Evolutionary conservation across 371 early-diverging fungal genomes (phyloP), one percentile per base, ranked within the genome.

Genomic region (Zopfochytrium polystomum): DNA sequence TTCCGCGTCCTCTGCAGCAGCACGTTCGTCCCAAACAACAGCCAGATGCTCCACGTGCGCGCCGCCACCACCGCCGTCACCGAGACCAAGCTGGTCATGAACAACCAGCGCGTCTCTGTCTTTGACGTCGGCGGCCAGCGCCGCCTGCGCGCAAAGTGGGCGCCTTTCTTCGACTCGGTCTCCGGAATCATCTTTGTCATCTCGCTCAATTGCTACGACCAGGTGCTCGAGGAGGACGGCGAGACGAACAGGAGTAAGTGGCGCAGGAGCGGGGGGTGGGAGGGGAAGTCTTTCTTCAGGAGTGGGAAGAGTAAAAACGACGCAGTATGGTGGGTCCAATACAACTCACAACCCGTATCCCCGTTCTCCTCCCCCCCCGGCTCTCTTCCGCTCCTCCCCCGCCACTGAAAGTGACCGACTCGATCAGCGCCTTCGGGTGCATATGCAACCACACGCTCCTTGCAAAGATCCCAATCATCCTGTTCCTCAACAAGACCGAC

Each of bases 121-220:
- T n/a, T n/a, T n/a, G n/a, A n/a, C n/a, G n/a, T n/a, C n/a, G n/a
- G 42, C 42, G 42, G 42, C n/a, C n/a, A 11, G 9, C 42, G 42
- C 42, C 11, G 42, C 9, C 42, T n/a, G n/a, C n/a, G n/a, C n/a
- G n/a, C n/a, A n/a, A n/a, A n/a, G n/a, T n/a, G n/a, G n/a, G n/a
- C n/a, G n/a, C n/a, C n/a, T n/a, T n/a, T n/a, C n/a, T n/a, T n/a
- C n/a, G n/a, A n/a, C n/a, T n/a, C n/a, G n/a, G 42, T 96, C 20
- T 95, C 95, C 3, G 91, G 94, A 22, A 90, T 96, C 57, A 82
- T 96, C 35, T 96, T 95, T 71, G 68, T 93, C 65, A 95, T 92
- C 6, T 93, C 95, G 26, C 89, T 95, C 42, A 84, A 84, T n/a
- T 95, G 93, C 70, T 96, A 96, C 72, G 95, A 96, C 71, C 94